Evolutionary conservation across 306 rosid genomes (phyloP), one percentile per base, ranked within the genome.

Genomic region (Quercus engelmannii): DNA sequence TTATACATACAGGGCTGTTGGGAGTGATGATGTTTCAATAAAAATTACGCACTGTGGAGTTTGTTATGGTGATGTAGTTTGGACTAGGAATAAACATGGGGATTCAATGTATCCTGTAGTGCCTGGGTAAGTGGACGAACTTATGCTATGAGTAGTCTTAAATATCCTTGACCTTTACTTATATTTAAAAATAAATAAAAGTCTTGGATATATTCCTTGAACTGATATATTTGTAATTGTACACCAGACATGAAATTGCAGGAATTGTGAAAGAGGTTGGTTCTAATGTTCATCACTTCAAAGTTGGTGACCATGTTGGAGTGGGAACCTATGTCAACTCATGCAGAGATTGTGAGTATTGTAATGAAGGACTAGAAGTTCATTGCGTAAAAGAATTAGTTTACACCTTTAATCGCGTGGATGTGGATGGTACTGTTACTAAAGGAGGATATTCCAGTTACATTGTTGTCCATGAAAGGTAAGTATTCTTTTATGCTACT

Each of bases 381-480:
- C 20, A 43, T 63, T 88, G 91, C 52, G 56, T 8, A 11, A 80
- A 75, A 25, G 89, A 89, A 69, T 6, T 74, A 6, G 80, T 83
- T 55, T 31, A 0, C 64, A 86, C 91, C 33, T 88, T 86, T 55
- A 88, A 88, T 58, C 79, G 74, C 12, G 25, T 81, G 33, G 88
- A 88, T 76, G 35, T 55, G 6, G 89, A 88, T 79, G 85, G 86
- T 7, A 78, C 89, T 13, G 18, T 85, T 80, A 88, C 88, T 2
- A 86, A 86, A 30, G 91, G 91, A 63, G 91, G 89, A 23, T 88
- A 86, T 71, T 88, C 87, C 73, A 78, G 81, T 79, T 85, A 61
- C n/a, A 81, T 86, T 55, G 87, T 88, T 52, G 88, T 83, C 78
- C 87, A 88, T 49, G 83, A 83, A 54, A 85, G 91, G 91, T 58